Percentiles rank a stretch among this genome's conserved stretches.
phyloP scores from a whole-genome alignment of 441 rosid species.

The Isatis lusitanica region DNA sequence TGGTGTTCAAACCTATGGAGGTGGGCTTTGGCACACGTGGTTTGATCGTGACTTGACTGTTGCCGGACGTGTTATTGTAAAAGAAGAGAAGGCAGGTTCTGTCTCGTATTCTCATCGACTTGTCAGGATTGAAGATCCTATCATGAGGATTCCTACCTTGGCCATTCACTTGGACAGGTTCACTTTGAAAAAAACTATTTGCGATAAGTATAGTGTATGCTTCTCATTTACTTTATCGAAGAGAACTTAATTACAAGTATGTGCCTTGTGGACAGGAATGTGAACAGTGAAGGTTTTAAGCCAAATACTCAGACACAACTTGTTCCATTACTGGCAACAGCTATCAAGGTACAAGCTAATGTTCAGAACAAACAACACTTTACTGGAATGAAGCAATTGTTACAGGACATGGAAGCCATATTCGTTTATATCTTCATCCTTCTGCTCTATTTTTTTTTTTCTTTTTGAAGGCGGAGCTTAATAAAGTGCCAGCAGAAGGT shows the following conservation, averaged over 20 bases:
- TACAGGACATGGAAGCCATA: not conserved
- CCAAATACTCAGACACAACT: slow-evolving; percentile 90
- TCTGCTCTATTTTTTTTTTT: not conserved
- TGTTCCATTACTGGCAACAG: slow-evolving; percentile 84
- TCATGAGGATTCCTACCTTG: slow-evolving; percentile 89
- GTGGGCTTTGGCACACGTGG: slow-evolving; percentile 98
- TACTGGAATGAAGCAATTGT: not conserved
- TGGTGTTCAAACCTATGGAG: slow-evolving; percentile 92
- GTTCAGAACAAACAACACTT: not conserved
- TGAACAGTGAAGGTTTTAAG: slow-evolving; percentile 85
- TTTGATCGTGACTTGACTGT: slow-evolving; percentile 94
- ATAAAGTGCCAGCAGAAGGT: slow-evolving; percentile 49
- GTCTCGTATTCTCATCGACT: slow-evolving; percentile 67
- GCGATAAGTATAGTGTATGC: not conserved
- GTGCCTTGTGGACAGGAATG: slow-evolving; percentile 53
- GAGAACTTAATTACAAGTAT: not conserved
- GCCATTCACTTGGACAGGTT: slow-evolving; percentile 96
- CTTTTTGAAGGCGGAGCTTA: slow-evolving; percentile 67
- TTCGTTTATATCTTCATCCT: not conserved
- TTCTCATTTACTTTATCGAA: not conserved
- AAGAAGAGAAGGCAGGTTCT: slow-evolving; percentile 59
- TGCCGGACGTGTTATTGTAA: slow-evolving; percentile 83
- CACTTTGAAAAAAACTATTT: not conserved
- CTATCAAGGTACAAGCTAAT: slow-evolving; percentile 53
- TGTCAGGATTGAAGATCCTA: slow-evolving; percentile 80